These are phyloP conservation scores for Leptomonas pyrrhocoris DNA, from an alignment of 208 protist species.

Conservation along the genomic window DNA sequence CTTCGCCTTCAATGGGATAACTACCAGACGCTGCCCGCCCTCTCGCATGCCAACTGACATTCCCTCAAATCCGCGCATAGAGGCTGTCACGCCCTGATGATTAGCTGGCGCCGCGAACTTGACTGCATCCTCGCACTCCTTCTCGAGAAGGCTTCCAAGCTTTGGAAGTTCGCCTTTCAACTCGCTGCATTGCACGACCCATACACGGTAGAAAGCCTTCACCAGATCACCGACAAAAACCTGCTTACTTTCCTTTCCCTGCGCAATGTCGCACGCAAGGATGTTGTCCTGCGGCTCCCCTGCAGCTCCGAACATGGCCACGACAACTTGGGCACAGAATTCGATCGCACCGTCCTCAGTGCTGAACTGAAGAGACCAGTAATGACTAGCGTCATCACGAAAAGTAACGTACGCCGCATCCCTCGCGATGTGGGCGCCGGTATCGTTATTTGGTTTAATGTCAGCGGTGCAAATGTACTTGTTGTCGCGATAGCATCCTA, in stretches of 20 bases:
- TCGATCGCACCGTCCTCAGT: conserved; percentile 43
- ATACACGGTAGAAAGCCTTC: conserved; percentile 57
- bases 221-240: conserved; percentile 65
- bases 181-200: conserved; percentile 59
- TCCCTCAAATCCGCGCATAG: conserved; percentile 84
- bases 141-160: conserved; percentile 71
- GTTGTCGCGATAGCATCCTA: conserved; percentile 79
- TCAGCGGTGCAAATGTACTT: conserved; percentile 72
- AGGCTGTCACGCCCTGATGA: conserved; percentile 54
- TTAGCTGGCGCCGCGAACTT: conserved; percentile 60
- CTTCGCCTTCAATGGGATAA: conserved; percentile 55
- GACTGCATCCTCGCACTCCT: conserved; percentile 45
- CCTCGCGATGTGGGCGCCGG: conserved; percentile 56
- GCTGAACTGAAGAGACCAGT: conserved; percentile 71
- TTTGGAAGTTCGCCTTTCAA: conserved; percentile 37
- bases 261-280: conserved; percentile 51
- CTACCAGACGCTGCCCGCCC: conserved; percentile 56
- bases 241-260: conserved; percentile 47
- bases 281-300: conserved; percentile 62
- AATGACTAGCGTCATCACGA: conserved; percentile 62
- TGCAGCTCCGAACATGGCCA: conserved; percentile 76
- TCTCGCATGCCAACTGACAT: conserved; percentile 75
- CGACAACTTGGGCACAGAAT: conserved; percentile 62
- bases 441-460: conserved; percentile 74
- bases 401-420: conserved; percentile 71